A percentile compares a stretch with the other conserved stretches of the same genome.
Evolutionary conservation across 2,329 filamentous ascomycete genomes (phyloP).

Genomic region (Mariannaea elegans): DNA sequence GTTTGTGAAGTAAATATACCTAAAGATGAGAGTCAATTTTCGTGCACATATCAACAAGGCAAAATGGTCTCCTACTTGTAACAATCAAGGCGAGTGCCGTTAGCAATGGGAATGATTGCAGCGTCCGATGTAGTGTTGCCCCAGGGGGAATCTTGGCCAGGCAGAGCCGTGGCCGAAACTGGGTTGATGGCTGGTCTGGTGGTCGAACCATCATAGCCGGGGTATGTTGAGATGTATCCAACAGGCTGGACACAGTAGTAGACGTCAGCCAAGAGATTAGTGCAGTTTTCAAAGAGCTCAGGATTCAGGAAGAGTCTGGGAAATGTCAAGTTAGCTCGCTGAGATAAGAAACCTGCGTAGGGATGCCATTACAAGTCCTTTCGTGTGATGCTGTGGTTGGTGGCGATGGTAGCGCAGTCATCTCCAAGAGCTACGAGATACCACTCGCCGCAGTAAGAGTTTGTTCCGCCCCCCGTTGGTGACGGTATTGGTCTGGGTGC

Average conservation of each 20-base stretch:
- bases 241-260: constrained; percentile 21
- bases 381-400: too few species aligned
- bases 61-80: neutral
- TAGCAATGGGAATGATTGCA: neutral
- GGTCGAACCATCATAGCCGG: neutral
- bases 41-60: neutral
- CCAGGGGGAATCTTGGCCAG: neutral
- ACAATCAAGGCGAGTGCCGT: neutral
- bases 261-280: constrained; percentile 17
- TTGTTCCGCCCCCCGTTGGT: too few species aligned
- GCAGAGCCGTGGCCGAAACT: neutral
- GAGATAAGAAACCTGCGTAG: too few species aligned
- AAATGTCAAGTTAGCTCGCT: neutral
- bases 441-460: too few species aligned
- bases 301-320: constrained; percentile 5
- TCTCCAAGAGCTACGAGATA: too few species aligned
- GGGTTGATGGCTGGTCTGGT: neutral
- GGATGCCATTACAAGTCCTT: too few species aligned
- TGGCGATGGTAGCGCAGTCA: too few species aligned
- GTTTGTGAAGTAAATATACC: neutral
- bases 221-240: constrained; percentile 1
- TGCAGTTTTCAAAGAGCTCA: constrained; percentile 16
- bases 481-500: too few species aligned
- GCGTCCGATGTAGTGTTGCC: neutral
- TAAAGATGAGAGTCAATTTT: neutral